phyloP scores from a whole-genome alignment of 805 yeast genomes.

The Ogataea paradorogensis region DNA sequence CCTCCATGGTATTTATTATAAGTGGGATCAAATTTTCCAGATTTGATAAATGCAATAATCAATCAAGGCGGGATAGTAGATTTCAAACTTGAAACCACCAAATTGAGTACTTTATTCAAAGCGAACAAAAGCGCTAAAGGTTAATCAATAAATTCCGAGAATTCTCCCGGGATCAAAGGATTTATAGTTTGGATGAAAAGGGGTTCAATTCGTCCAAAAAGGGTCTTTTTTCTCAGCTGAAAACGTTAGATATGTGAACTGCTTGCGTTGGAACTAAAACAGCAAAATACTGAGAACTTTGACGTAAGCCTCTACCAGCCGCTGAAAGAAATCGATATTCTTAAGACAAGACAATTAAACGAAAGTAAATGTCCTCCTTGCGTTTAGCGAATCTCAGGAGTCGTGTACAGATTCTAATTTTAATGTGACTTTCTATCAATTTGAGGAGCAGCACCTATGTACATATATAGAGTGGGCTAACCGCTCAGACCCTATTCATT shows the following conservation, averaged over 20 bases:
- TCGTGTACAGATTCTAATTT: background rate
- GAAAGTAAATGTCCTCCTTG: slow-evolving; percentile 5
- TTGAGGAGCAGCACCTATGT: background rate
- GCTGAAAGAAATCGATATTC: slow-evolving; percentile 3
- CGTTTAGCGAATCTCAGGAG: background rate
- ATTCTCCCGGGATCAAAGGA: background rate
- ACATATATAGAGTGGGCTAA: background rate
- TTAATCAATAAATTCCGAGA: background rate
- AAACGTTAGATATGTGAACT: background rate
- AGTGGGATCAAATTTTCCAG: background rate
- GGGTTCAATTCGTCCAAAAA: background rate
- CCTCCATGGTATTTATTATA: slow-evolving; percentile 10
- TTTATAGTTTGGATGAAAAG: background rate
- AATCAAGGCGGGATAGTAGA: slow-evolving; percentile 1
- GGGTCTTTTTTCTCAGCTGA: background rate
- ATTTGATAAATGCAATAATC: slow-evolving; percentile 1
- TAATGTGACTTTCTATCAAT: background rate
- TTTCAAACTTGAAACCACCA: background rate
- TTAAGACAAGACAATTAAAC: slow-evolving; percentile 5
- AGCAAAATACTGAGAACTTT: background rate
- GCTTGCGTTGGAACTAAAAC: background rate
- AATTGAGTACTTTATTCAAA: background rate
- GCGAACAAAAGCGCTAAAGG: background rate
- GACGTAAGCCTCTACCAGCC: slow-evolving; percentile 2
- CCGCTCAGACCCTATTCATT: background rate